Conservation (phyloP, 257 asterid genomes). For the Coffea canephora region DNA sequence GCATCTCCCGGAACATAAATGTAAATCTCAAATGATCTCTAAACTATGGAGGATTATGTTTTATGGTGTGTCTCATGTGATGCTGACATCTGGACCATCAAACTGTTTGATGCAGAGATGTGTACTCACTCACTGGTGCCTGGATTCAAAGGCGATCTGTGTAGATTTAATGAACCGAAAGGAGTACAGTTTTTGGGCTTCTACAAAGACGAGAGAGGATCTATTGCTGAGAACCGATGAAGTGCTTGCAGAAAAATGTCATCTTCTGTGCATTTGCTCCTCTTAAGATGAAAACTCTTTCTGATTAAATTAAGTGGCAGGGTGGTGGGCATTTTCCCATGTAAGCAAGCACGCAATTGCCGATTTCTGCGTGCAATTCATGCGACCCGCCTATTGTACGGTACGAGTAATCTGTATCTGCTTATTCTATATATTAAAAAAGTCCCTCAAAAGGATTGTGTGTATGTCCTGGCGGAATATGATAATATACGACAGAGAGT, state of each 20-base stretch:
- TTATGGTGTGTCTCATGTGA: neutral
- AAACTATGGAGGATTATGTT: neutral
- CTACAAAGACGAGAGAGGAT: neutral
- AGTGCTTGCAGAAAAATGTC: conserved; percentile 4
- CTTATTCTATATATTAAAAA: no score
- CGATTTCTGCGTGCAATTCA: neutral
- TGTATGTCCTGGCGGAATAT: conserved; percentile 1
- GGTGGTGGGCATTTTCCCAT: conserved; percentile 10
- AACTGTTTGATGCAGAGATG: conserved; percentile 9
- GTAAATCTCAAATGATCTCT: neutral
- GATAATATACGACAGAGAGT: conserved; percentile 8
- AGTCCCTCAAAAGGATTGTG: neutral
- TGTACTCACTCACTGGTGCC: neutral
- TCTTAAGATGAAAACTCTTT: neutral
- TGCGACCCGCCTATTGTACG: neutral
- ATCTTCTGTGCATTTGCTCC: neutral
- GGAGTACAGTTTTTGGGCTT: neutral
- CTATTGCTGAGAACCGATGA: neutral
- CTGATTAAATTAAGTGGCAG: neutral
- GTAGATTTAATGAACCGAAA: neutral
- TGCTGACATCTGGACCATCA: neutral
- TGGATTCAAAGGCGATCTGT: neutral
- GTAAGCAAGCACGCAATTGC: neutral
- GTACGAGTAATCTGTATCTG: conserved; percentile 5
- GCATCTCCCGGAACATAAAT: conserved; percentile 69